Evolutionary conservation across 257 asterid species (phyloP).

Genomic region (Catharanthus roseus): DNA sequence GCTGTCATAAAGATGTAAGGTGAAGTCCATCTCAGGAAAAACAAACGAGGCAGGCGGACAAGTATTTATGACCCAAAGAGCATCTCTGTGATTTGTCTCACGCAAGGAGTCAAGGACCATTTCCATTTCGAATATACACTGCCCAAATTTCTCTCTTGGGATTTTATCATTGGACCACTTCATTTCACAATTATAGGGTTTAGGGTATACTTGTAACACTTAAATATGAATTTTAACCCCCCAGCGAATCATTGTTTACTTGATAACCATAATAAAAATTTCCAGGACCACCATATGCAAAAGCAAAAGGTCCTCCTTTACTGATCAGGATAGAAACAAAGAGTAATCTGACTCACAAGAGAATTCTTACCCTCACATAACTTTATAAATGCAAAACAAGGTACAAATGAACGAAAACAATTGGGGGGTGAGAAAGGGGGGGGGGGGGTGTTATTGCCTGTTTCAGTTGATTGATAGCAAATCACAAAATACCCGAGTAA

Average conservation of each 20-base stretch:
- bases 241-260: neutral
- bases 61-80: neutral
- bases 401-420: neutral
- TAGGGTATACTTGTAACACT: neutral
- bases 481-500: neutral
- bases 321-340: neutral
- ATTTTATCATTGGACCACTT: too few species aligned
- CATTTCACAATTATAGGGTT: too few species aligned
- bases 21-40: neutral
- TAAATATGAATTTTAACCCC: neutral
- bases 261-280: neutral
- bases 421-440: too few species aligned
- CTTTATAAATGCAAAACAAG: conserved; percentile 1
- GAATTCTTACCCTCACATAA: neutral
- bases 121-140: neutral
- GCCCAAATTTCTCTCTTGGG: neutral
- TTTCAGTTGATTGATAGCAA: neutral
- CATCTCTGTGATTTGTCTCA: neutral
- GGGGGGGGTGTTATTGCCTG: too few species aligned
- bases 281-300: conserved; percentile 11
- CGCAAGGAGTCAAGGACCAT: neutral
- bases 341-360: conserved; percentile 4
- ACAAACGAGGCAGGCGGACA: neutral
- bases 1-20: too few species aligned
- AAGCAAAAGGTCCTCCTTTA: neutral